Conservation (phyloP, 495 filamentous ascomycete species). For the Usnea hakonensis region DNA sequence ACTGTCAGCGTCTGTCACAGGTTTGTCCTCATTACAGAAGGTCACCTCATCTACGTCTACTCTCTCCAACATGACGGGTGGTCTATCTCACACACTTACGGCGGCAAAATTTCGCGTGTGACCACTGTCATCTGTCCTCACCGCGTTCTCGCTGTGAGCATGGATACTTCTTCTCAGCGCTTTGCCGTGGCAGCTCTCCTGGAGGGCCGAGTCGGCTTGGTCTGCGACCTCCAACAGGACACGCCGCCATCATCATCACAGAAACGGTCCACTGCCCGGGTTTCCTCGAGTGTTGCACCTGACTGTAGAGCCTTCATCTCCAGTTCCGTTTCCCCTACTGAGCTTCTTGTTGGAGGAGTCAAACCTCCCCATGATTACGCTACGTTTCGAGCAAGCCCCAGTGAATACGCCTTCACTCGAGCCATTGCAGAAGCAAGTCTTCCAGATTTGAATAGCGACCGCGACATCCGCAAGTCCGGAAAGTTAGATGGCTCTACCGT, state of each 20-base stretch:
- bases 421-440: constrained; percentile 6
- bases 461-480: neutral
- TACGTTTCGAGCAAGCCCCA: neutral
- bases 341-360: neutral
- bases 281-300: neutral
- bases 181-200: constrained; percentile 56
- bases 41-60: constrained; percentile 56
- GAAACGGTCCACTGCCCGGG: neutral
- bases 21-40: constrained; percentile 51
- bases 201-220: constrained; percentile 53
- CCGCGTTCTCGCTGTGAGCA: constrained; percentile 52
- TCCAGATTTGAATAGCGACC: neutral
- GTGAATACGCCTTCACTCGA: constrained; percentile 1
- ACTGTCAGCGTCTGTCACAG: constrained; percentile 52
- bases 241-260: neutral
- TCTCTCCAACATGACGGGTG: constrained; percentile 32
- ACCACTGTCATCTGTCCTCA: constrained; percentile 52
- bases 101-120: constrained; percentile 36
- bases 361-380: neutral
- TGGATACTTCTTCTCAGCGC: constrained; percentile 52
- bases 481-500: neutral
- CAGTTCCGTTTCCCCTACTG: neutral
- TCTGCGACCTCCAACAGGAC: constrained; percentile 45
- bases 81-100: constrained; percentile 14
- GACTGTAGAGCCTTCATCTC: neutral